Conservation (phyloP, 2,329 filamentous ascomycete genomes). For the Tolypocladium cylindrosporum region DNA sequence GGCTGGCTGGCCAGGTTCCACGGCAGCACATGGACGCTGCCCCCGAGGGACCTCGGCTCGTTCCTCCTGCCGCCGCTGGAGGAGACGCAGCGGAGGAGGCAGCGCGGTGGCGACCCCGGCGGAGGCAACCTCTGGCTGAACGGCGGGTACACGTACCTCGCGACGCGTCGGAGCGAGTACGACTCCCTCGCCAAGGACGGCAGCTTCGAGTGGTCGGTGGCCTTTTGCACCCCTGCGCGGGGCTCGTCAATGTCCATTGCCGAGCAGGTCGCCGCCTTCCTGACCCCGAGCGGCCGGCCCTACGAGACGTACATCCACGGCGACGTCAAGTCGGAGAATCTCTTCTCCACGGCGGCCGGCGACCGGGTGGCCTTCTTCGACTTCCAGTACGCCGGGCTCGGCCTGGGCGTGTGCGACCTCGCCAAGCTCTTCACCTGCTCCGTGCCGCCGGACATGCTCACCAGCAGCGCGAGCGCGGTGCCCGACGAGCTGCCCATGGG, state of each 20-base stretch:
- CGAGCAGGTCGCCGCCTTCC: constrained; percentile 40
- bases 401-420: constrained; percentile 54
- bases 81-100: constrained; percentile 27
- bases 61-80: constrained; percentile 46
- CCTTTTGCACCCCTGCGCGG: constrained; percentile 29
- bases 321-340: constrained; percentile 60
- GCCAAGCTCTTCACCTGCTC: constrained; percentile 60
- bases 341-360: constrained; percentile 44
- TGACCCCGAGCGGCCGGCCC: constrained; percentile 32
- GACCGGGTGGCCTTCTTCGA: constrained; percentile 53
- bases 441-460: constrained; percentile 44
- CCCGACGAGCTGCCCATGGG: constrained; percentile 35
- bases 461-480: constrained; percentile 14
- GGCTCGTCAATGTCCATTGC: constrained; percentile 27
- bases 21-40: constrained; percentile 35
- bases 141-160: constrained; percentile 60
- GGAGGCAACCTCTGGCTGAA: constrained; percentile 45
- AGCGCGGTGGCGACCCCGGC: constrained; percentile 4
- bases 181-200: constrained; percentile 31
- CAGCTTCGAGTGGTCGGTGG: constrained; percentile 43
- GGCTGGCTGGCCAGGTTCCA: constrained; percentile 58
- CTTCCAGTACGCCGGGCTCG: constrained; percentile 58
- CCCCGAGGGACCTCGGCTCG: constrained; percentile 13
- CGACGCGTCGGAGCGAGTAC: constrained; percentile 50
- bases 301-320: constrained; percentile 54